phyloP scores from a whole-genome alignment of 2,329 filamentous ascomycete species.

The Aspergillus sp. region DNA sequence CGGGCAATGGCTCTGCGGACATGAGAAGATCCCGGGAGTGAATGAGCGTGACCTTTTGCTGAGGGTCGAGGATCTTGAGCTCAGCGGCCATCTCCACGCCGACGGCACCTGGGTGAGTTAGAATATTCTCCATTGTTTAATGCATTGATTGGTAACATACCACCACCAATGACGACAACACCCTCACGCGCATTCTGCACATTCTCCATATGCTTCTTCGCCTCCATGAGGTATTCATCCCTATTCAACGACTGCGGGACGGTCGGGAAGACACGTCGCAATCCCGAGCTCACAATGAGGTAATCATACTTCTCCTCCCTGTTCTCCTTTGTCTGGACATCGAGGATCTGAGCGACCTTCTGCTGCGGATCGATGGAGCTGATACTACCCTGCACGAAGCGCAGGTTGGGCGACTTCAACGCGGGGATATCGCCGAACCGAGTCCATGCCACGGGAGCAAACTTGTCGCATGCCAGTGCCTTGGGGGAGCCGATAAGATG shows the following conservation, averaged over 20 bases:
- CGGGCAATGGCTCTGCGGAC: constrained; percentile 67
- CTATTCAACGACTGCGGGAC: constrained; percentile 59
- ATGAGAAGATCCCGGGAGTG: constrained; percentile 68
- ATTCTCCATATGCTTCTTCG: constrained; percentile 11
- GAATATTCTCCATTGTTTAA: not conserved
- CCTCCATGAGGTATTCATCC: constrained; percentile 22
- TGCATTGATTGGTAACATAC: constrained; percentile 21
- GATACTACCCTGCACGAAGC: constrained; percentile 62
- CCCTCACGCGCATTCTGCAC: constrained; percentile 45
- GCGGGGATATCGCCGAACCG: constrained; percentile 63
- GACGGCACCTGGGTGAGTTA: constrained; percentile 52
- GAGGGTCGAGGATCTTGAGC: constrained; percentile 63
- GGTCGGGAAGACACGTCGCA: constrained; percentile 66
- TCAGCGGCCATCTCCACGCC: constrained; percentile 80
- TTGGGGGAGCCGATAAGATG: constrained; percentile 73
- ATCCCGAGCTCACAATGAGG: constrained; percentile 66
- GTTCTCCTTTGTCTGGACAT: constrained; percentile 42
- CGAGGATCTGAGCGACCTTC: constrained; percentile 56
- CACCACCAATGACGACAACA: constrained; percentile 69
- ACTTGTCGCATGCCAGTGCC: constrained; percentile 60
- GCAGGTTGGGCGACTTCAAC: constrained; percentile 58
- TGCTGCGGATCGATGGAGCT: constrained; percentile 53
- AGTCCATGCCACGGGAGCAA: constrained; percentile 66
- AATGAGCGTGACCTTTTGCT: constrained; percentile 64
- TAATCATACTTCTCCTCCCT: constrained; percentile 59